Percentiles rank a stretch among this genome's conserved stretches.
phyloP scores from a whole-genome alignment of 768 basidiomycete genomes.

The Mycena olivaceomarginata region DNA sequence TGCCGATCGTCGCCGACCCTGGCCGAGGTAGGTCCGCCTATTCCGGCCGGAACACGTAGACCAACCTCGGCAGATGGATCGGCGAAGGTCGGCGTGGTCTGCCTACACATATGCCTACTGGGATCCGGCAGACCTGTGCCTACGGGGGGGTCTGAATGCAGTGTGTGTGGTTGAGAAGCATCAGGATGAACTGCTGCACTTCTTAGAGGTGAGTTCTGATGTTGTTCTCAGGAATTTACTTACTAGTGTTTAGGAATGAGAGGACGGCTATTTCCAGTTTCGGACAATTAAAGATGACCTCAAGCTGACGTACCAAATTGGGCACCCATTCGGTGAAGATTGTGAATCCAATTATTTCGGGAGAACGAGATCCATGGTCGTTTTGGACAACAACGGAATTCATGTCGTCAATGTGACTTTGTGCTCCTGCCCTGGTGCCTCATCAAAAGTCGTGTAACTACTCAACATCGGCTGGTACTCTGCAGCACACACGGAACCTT shows the following conservation, averaged over 20 bases:
- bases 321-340: slow-evolving; percentile 37
- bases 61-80: no score
- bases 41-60: no score
- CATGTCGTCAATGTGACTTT: slow-evolving; percentile 45
- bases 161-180: slow-evolving; percentile 43
- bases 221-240: background rate
- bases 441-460: background rate
- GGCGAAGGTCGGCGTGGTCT: no score
- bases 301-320: slow-evolving; percentile 42
- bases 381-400: slow-evolving; percentile 47
- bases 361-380: slow-evolving; percentile 33
- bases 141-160: no score
- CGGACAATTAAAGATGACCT: slow-evolving; percentile 17
- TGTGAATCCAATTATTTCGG: slow-evolving; percentile 29
- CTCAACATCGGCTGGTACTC: background rate
- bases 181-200: slow-evolving; percentile 40
- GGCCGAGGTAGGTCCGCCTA: no score
- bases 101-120: no score
- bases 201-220: slow-evolving; percentile 40
- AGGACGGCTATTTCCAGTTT: slow-evolving; percentile 38
- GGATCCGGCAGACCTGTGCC: no score
- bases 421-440: background rate
- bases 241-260: slow-evolving; percentile 42
- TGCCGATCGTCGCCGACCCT: no score
- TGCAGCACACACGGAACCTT: background rate